Evolutionary conservation across 805 yeast genomes (phyloP).

Genomic region (Spathaspora hagerdaliae): DNA sequence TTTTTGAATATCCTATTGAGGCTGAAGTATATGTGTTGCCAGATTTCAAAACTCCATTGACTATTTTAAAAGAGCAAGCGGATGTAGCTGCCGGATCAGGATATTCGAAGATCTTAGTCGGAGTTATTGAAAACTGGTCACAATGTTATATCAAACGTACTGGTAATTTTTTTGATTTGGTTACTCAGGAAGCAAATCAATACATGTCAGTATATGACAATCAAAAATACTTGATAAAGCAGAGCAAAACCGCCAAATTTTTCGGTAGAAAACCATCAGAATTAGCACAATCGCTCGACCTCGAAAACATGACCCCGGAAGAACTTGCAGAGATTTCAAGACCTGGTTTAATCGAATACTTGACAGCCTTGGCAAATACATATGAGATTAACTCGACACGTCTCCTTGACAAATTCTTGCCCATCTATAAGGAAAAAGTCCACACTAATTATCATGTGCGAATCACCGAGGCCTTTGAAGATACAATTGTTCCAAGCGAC

Average conservation of each 20-base stretch:
- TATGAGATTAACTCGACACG: conserved; percentile 73
- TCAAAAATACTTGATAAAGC: conserved; percentile 36
- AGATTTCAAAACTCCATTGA: conserved; percentile 73
- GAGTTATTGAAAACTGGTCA: conserved; percentile 72
- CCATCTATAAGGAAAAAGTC: conserved; percentile 58
- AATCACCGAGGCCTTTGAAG: conserved; percentile 33
- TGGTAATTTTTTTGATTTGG: conserved; percentile 52
- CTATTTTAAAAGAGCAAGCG: conserved; percentile 84
- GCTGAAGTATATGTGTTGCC: conserved; percentile 59
- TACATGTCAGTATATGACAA: conserved; percentile 41
- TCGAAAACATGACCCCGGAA: conserved; percentile 39
- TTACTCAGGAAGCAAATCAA: conserved; percentile 42
- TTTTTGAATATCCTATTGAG: conserved; percentile 27
- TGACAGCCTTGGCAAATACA: conserved; percentile 81
- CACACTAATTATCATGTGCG: conserved; percentile 36
- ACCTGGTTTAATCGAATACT: conserved; percentile 77
- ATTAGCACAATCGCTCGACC: conserved; percentile 15
- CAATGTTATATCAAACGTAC: conserved; percentile 58
- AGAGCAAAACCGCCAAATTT: conserved; percentile 39
- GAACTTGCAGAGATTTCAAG: conserved; percentile 32
- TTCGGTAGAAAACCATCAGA: conserved; percentile 18
- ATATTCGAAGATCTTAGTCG: conserved; percentile 73
- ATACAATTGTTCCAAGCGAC: conserved; percentile 56
- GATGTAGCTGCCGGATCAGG: conserved; percentile 85
- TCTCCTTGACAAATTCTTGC: conserved; percentile 61